Base-by-base conservation (phyloP, 2,329 filamentous ascomycete genomes). In the Fusarium sp. region DNA sequence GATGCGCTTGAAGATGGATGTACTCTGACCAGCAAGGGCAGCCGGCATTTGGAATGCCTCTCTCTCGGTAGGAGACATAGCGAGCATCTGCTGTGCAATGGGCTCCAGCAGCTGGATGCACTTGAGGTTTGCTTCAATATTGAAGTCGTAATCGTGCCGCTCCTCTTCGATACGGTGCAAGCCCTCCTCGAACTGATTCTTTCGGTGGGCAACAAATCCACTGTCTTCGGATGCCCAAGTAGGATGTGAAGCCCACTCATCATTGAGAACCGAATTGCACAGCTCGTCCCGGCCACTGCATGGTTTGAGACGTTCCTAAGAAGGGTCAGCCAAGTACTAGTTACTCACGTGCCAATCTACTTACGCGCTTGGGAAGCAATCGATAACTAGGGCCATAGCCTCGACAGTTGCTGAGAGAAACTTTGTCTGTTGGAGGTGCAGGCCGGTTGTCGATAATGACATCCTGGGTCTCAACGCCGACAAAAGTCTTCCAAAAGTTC, bases 201-300 rank as follows among this genome's bases (percentile, higher is more conserved):
- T 99, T 67, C 95, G 90, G 82, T 99, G 96, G 12, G 96, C 96
- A 64, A 99, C 95, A 75, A 99, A 99, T 1, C 96, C 96, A 46
- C 94, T 97, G 78, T 99, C 96, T 80, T 99, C 96, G 1, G 95
- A 98, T 2, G 95, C 96, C 96, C 96, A 99, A 0, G 96, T 99
- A 4, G 96, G 96, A 82, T 99, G 96, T 28, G 95, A 98, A 2
- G 96, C 96, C 96, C 96, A 99, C 73, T 98, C 94, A 74, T 99
- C 96, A 72, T 99, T 99, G 58, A 99, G 86, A 1, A 99, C 95
- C 27, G 92, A 91, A 72, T 94, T 92, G 82, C 96, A 99, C 73
- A 99, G 91, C 79, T 97, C 94, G 77, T 99, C 96, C 47, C 96
- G 92, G 11, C 96, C 96, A 77, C 94, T 96, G 83, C 96, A 99